Base-by-base conservation (phyloP, 2,329 filamentous ascomycete genomes). In the Ceratocystis variospora region DNA sequence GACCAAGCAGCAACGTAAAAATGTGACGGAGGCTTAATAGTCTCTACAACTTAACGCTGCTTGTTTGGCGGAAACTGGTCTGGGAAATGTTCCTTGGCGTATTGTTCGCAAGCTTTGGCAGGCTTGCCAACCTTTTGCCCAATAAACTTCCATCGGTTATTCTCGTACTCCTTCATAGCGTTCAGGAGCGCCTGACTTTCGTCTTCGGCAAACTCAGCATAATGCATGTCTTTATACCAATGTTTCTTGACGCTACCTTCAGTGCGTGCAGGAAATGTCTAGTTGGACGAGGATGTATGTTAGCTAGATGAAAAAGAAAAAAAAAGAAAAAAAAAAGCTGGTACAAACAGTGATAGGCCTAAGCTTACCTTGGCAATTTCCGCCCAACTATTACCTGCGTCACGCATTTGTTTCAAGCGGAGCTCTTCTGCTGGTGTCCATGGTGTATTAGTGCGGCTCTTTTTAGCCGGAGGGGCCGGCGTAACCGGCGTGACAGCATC, bases 171-270 rank as follows among this genome's bases (percentile, higher is more conserved):
- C 77, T 96, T 96, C 78, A 99, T 99, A 37, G 94, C 94, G 70
- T 89, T 90, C 70, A 96, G 83, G 68, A 99, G 78, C 46, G 89
- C 88, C 71, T 86, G 83, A 73, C 86, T 90, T 84, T 96, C 94
- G 73, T 97, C 91, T 79, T 96, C 93, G 62, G 90, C 92, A 75
- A 99, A 97, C 74, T 97, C 94, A 70, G 94, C 94, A 75, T 97
- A 97, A 75, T 99, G 94, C 94, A 99, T 99, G 72, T 99, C 94
- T 89, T 97, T 97, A 77, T 99, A 97, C 93, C 94, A 99, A 76
- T 99, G 94, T 78, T 97, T 99, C 81, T 97, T 99, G 25, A 99
- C 94, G 73, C 92, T 96, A 6, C 94, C 94, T 77, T 99, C 94
- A 53, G 94, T 99, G 72, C 94, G 83, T 28, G 85, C 87, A 10